phyloP scores from a whole-genome alignment of 176 grass and related monocot species.

The Oryza australiensis region DNA sequence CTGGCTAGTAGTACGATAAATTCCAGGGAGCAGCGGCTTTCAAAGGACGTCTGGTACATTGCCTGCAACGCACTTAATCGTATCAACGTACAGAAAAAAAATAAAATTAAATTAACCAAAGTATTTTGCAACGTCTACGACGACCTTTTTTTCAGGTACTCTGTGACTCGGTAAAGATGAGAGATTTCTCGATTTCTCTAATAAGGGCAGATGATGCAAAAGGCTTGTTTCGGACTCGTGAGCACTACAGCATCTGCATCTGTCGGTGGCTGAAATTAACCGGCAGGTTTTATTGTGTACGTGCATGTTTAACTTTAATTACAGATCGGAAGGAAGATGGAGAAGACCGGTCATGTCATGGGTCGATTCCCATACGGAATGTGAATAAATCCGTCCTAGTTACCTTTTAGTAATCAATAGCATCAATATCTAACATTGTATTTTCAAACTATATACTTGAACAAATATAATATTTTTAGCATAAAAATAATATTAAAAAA shows the following conservation, averaged over 20 bases:
- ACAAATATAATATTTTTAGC: too few species aligned
- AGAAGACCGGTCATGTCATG: not conserved
- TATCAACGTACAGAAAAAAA: not conserved
- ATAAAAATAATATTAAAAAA: too few species aligned
- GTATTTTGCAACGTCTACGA: not conserved
- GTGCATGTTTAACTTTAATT: not conserved
- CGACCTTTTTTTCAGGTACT: not conserved
- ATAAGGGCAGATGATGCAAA: too few species aligned
- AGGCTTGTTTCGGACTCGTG: too few species aligned
- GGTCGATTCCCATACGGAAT: not conserved
- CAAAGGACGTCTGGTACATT: not conserved
- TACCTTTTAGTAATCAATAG: not conserved
- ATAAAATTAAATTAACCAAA: not conserved
- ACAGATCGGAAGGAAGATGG: not conserved
- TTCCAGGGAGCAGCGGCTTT: not conserved
- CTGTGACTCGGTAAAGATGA: not conserved
- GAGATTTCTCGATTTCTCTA: not conserved
- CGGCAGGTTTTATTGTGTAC: not conserved
- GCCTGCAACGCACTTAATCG: not conserved
- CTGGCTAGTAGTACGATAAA: not conserved
- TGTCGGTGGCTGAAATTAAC: not conserved
- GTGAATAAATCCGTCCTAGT: not conserved
- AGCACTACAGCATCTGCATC: not conserved
- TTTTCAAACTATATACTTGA: too few species aligned
- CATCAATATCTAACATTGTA: too few species aligned